Evolutionary conservation across 176 grass and related monocot genomes (phyloP), one percentile per base, ranked within the genome.

Genomic region (Oryza longistaminata): DNA sequence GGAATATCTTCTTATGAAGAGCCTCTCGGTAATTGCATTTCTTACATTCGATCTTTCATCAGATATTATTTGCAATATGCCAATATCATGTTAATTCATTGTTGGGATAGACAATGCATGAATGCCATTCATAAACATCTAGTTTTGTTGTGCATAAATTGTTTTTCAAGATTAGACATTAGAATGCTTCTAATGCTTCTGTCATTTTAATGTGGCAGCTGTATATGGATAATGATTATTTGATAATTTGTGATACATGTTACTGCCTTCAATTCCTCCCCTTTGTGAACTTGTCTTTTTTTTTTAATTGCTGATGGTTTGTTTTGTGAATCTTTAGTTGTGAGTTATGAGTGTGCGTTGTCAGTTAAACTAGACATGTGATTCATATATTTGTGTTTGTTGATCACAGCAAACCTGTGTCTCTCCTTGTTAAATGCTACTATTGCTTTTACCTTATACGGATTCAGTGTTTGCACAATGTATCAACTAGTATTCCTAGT

Each of bases 1-100:
- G 9, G 90, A 92, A 37, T 86, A 87, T 83, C 90, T 92, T 64
- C 87, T 92, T 61, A 92, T 92, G 90, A 92, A 92, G 68, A 88
- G 87, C 71, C 90, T 92, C 60, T 92, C 90, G 1, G 90, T 92
- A 86, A 88, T 45, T 80, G 17, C 73, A 71, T 43, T 85, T 85
- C 12, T 11, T 67, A 33, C 9, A 31, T 43, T 15, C 37, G 52
- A 58, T 58, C 19, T 58, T n/a, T 21, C 19, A 58, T 60, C 29
- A 67, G 21, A 70, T 31, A 29, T 72, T 48, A 14, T 27, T 76
- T 71, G 44, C 4, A 50, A 29, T 35, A 35, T 35, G 34, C 34
- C 34, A 35, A 35, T 86, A 42, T 33, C 12, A 13, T 70, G 68
- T 16, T 16, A 70, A 17, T 21, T n/a, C 68, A 67, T 67, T 33